Base-by-base conservation (phyloP, 345 rosid genomes). In the Lumnitzera racemosa region DNA sequence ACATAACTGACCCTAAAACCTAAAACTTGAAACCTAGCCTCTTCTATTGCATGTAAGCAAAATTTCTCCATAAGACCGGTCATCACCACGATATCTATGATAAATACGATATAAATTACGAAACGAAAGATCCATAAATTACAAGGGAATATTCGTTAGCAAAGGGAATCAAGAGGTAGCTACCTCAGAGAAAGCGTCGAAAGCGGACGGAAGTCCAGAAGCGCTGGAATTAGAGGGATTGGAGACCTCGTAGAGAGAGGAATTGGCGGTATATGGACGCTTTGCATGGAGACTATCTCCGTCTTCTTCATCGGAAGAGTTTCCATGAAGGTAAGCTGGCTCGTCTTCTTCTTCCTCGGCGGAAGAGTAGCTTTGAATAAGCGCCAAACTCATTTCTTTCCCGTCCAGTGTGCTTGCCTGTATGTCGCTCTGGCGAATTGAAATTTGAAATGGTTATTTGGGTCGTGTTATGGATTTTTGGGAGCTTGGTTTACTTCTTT, bases 161-260 rank as follows among this genome's bases (percentile, higher is more conserved):
- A 16, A 59, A 2, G 16, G 49, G 31, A 27, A 9, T 17, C 1
- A 4, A 51, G 10, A 24, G 9, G 1, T 0, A 48, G 31, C 41
- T 63, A 90, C 97, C 85, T 88, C 82, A 62, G 97, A 88, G 80
- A 94, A 94, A 51, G 74, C 85, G 56, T 84, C 91, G 48, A 83
- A 60, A n/a, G 95, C 96, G 4, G 96, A 89, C 59, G 96, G 99
- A 54, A 90, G 96, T 12, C 65, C 80, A 13, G 96, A 81, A 15
- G 67, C 54, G 53, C 51, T 56, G 47, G 90, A 61, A 46, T 24
- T 41, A 59, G 66, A 51, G 43, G 78, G 61, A 46, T 69, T 65
- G 20, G 83, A 61, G 69, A 73, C 63, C 58, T 78, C 79, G 50
- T 73, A 61, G 47, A 82, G 24, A 81, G 85, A 72, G 63, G 80